Evolutionary conservation across 176 grass and related monocot species (phyloP).

Genomic region (Carex parvula): DNA sequence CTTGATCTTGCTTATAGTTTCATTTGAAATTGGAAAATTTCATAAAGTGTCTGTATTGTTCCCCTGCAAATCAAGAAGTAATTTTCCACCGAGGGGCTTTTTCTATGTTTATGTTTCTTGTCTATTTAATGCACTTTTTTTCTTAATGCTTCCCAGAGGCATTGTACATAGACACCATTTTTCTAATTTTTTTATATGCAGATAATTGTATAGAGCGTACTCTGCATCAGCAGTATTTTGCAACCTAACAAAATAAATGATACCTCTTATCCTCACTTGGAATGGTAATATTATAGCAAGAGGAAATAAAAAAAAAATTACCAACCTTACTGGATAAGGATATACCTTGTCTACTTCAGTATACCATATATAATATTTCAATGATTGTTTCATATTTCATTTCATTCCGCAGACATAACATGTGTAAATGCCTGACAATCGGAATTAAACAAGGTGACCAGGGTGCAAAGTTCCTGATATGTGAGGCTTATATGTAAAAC

Average conservation of each 20-base stretch:
- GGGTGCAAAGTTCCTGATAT: not conserved
- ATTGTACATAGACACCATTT: not conserved
- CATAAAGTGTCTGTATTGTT: not conserved
- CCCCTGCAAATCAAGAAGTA: too few species aligned
- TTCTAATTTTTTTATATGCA: not conserved
- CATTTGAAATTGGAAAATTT: not conserved
- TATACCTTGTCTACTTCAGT: not conserved
- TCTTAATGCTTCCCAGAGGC: not conserved
- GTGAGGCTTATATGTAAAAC: conserved; percentile 1
- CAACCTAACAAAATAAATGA: not conserved
- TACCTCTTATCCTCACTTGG: not conserved
- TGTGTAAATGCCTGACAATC: not conserved
- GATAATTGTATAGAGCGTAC: not conserved
- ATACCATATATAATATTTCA: not conserved
- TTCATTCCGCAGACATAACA: not conserved
- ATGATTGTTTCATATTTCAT: not conserved
- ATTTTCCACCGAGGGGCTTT: not conserved
- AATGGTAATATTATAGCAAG: not conserved
- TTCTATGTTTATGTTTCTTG: conserved; percentile 8
- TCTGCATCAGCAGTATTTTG: not conserved
- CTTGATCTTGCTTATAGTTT: not conserved
- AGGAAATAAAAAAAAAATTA: not conserved
- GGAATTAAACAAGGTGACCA: conserved; percentile 1
- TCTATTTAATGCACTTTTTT: not conserved
- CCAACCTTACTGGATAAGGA: not conserved